Conservation (phyloP, 2,329 filamentous ascomycete genomes). For the Diaporthe citrichinensis region DNA sequence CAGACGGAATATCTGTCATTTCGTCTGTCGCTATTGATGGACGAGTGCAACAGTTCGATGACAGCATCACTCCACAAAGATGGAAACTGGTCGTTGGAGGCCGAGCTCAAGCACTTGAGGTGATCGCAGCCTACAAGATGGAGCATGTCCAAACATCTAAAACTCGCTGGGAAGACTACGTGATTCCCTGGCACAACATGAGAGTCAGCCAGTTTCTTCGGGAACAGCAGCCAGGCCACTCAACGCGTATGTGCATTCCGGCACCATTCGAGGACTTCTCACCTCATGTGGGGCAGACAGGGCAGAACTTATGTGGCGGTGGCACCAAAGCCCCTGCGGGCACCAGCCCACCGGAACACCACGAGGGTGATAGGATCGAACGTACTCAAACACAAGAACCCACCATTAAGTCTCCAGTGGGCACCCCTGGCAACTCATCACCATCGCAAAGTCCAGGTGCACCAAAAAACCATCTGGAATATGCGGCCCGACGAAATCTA, state of each 20-base stretch:
- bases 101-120: neutral
- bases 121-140: neutral
- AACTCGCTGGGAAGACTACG: neutral
- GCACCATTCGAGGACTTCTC: neutral
- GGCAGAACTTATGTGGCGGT: neutral
- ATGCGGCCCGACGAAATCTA: neutral
- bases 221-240: neutral
- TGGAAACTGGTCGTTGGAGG: neutral
- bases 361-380: neutral
- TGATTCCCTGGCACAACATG: neutral
- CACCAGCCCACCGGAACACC: neutral
- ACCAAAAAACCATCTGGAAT: neutral
- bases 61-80: neutral
- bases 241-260: neutral
- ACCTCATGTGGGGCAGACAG: neutral
- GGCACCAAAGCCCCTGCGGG: neutral
- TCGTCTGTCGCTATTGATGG: neutral
- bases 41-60: neutral
- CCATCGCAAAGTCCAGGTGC: neutral
- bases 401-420: accelerated
- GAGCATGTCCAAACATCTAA: accelerated
- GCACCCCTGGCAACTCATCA: neutral
- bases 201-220: neutral
- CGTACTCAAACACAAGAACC: neutral
- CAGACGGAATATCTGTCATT: neutral